Base-by-base conservation (phyloP, 495 filamentous ascomycete species). In the Penicillium turbatum region DNA sequence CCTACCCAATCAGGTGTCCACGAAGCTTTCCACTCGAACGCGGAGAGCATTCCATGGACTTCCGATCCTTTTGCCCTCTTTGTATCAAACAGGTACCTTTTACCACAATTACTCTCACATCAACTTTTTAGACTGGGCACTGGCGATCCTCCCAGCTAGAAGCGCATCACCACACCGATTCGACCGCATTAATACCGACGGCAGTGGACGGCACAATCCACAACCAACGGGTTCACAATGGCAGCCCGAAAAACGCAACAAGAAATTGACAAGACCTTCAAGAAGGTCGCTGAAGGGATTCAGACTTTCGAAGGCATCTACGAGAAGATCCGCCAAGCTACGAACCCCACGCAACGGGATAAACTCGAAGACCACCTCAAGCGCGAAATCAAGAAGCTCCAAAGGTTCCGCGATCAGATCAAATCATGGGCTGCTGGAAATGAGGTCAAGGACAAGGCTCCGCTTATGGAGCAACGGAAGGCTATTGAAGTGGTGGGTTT, bases 361-460 rank as follows among this genome's bases (percentile, higher is more conserved):
- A 97, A 97, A 76, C 82, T 93, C 31, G 93, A 97, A 72, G 93
- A 98, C 69, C 86, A 92, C 64, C 80, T 98, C 57, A 98, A 98
- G 76, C 87, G 92, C 58, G 95, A 97, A 75, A 97, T 97, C 83
- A 98, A 98, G 84, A 98, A 98, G 80, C 85, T 98, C 16, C 93
- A 98, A 72, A 79, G 93, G 58, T 86, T 91, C 72, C 89, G 93
- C 53, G 93, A 98, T 70, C 92, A 97, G 76, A 97, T 98, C 78
- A 98, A 98, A 74, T 88, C 91, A 79, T 98, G 93, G 93, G 91
- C 90, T 3, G 86, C 90, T 2, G 88, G 86, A 69, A 96, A 93
- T 76, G 93, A 98, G 64, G 95, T 98, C 79, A 98, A 98, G 74
- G 93, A 98, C 72, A 98, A 98, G 78, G 87, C 86, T 55, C 95